Base-by-base conservation (phyloP, 495 filamentous ascomycete genomes). In the Xylaria castorea region DNA sequence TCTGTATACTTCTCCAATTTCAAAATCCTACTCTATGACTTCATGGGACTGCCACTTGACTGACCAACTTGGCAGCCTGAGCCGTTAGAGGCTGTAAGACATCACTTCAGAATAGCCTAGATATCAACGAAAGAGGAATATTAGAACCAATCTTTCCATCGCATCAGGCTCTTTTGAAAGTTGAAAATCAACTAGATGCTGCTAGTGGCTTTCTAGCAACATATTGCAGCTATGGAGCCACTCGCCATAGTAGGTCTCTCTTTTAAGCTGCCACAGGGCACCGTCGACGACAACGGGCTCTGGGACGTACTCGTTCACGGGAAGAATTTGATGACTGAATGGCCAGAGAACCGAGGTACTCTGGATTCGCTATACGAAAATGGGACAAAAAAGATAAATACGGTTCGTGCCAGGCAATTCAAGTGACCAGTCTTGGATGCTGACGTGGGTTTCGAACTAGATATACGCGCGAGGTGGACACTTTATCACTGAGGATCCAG, bases 231-330 rank as follows among this genome's bases (percentile, higher is more conserved):
- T 8, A 22, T 22, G n/a, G 48, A 51, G 9, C 48, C 48, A 22
- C n/a, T 51, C n/a, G 48, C 48, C 48, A 25, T 51, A 8, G 9
- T 25, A 22, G 48, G 48, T 3, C 25, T 22, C n/a, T 22, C 48
- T 25, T 51, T 51, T n/a, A 51, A 22, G 48, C 48, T 51, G n/a
- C 48, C 48, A 51, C 48, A 51, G 48, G 48, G 48, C 48, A 51
- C 48, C 9, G 48, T 51, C 8, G 48, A 51, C n/a, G 48, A 51
- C 5, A 8, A 51, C n/a, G 8, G 48, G 20, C n/a, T 51, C 9
- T 51, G 48, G 48, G 44, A 51, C 7, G 7, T 51, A 8, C 48
- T 51, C 9, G 2, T 25, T 8, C 7, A 25, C 8, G n/a, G n/a
- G 48, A 22, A 25, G 11, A 51, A 51, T 9, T 7, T 51, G n/a